phyloP scores from a whole-genome alignment of 2,329 filamentous ascomycete species.

The Plectosphaerella sp. region DNA sequence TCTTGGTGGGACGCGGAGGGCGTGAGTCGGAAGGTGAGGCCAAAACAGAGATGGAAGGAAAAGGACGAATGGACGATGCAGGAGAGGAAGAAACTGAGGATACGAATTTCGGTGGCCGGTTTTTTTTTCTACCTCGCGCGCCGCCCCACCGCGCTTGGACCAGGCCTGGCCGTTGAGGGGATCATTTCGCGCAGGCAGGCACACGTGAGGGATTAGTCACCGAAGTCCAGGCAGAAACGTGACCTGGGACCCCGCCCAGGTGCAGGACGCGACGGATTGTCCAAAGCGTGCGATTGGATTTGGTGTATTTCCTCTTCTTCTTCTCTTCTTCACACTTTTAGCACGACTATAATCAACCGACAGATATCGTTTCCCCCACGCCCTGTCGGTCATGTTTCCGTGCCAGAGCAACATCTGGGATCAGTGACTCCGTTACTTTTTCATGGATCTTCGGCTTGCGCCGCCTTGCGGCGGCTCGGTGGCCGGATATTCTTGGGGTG shows the following conservation, averaged over 20 bases:
- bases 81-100: not conserved
- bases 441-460: not conserved
- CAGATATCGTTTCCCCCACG: conserved; percentile 37
- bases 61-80: not conserved
- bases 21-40: not conserved
- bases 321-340: conserved; percentile 26
- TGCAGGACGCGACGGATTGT: not conserved
- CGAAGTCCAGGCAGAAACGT: not conserved
- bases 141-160: not conserved
- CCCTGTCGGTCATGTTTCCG: conserved; percentile 56
- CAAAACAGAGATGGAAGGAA: not conserved
- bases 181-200: not conserved
- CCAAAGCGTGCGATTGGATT: conserved; percentile 5
- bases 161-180: not conserved
- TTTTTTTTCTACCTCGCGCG: not conserved
- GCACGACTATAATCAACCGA: conserved; percentile 60
- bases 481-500: conserved; percentile 4
- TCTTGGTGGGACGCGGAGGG: not conserved
- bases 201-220: not conserved
- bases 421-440: conserved; percentile 5
- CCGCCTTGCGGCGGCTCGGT: conserved; percentile 8
- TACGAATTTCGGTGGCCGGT: not conserved
- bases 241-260: too few species aligned
- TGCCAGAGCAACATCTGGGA: conserved; percentile 43
- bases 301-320: conserved; percentile 11